Conservation (phyloP, 2,329 filamentous ascomycete species). For the Talaromyces sp. region DNA sequence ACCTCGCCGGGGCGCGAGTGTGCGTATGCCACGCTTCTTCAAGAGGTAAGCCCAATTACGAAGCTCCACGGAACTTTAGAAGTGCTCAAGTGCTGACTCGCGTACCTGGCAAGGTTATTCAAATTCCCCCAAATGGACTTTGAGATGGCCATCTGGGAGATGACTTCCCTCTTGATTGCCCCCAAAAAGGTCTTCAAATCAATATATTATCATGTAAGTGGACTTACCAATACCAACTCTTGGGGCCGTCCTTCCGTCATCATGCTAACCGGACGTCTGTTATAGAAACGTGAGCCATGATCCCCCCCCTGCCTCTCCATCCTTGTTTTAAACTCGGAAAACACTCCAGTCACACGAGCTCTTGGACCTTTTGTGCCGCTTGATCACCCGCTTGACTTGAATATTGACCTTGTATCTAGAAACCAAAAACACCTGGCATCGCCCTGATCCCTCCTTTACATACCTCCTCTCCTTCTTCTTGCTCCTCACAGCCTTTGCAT, state of each 20-base stretch:
- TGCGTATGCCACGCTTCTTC: slow-evolving; percentile 69
- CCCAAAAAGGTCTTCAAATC: slow-evolving; percentile 72
- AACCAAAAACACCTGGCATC: slow-evolving; percentile 72
- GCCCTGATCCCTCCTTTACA: slow-evolving; percentile 69
- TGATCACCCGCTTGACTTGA: neutral
- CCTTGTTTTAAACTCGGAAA: no score
- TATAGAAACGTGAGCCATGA: slow-evolving; percentile 48
- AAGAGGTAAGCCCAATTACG: slow-evolving; percentile 51
- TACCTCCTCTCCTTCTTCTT: slow-evolving; percentile 71
- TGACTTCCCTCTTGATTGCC: slow-evolving; percentile 68
- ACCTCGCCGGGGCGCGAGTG: slow-evolving; percentile 53
- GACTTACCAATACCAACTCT: neutral
- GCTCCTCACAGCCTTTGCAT: slow-evolving; percentile 55
- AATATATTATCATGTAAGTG: slow-evolving; percentile 68
- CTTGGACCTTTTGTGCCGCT: neutral
- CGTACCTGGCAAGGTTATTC: slow-evolving; percentile 54
- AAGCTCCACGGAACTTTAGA: neutral
- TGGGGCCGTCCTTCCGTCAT: neutral
- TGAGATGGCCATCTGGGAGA: slow-evolving; percentile 73
- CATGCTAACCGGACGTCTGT: slow-evolving; percentile 9
- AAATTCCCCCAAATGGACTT: slow-evolving; percentile 77
- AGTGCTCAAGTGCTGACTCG: neutral
- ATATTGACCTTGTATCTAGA: slow-evolving; percentile 44
- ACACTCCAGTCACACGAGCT: neutral
- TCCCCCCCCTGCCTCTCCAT: slow-evolving; percentile 9